These are phyloP conservation scores for Mucor irregularis DNA, from an alignment of 371 early-diverging fungal species.

Conservation along the genomic window DNA sequence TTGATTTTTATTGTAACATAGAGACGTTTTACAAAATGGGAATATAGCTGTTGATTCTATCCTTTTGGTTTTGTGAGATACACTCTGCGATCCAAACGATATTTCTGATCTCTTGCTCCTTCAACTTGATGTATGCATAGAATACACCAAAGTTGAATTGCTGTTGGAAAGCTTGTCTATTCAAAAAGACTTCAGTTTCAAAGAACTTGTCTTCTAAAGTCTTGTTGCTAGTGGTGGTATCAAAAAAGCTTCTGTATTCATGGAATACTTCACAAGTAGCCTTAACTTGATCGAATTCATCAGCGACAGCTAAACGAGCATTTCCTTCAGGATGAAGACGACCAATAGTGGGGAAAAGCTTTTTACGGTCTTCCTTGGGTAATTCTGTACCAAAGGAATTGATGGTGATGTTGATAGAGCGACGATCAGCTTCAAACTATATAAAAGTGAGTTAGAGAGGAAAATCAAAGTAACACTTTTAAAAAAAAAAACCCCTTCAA, in stretches of 20 bases:
- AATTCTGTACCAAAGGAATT: slow-evolving; percentile 97
- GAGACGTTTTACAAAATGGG: slow-evolving; percentile 63
- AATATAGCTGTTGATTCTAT: slow-evolving; percentile 91
- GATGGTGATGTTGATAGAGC: slow-evolving; percentile 96
- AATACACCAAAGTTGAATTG: slow-evolving; percentile 98
- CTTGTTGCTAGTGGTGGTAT: slow-evolving; percentile 47
- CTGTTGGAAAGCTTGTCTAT: slow-evolving; percentile 91
- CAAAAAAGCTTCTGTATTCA: slow-evolving; percentile 79
- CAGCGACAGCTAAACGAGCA: slow-evolving; percentile 80
- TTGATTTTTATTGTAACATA: no score
- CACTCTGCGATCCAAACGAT: slow-evolving; percentile 99
- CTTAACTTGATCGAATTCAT: slow-evolving; percentile 95
- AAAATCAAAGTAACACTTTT: neutral
- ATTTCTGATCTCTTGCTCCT: slow-evolving; percentile 99
- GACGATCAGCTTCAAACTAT: slow-evolving; percentile 97
- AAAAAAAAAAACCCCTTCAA: neutral
- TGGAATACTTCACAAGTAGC: slow-evolving; percentile 77
- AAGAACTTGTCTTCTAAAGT: slow-evolving; percentile 96
- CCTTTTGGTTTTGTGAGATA: slow-evolving; percentile 96
- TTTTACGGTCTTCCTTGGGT: slow-evolving; percentile 92
- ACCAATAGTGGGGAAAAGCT: slow-evolving; percentile 91
- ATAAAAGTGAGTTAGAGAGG: neutral
- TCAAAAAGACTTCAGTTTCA: slow-evolving; percentile 90
- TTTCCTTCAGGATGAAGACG: slow-evolving; percentile 92
- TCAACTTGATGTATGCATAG: slow-evolving; percentile 95